Evolutionary conservation across 306 rosid genomes (phyloP), one percentile per base, ranked within the genome.

Genomic region (Urtica urens): DNA sequence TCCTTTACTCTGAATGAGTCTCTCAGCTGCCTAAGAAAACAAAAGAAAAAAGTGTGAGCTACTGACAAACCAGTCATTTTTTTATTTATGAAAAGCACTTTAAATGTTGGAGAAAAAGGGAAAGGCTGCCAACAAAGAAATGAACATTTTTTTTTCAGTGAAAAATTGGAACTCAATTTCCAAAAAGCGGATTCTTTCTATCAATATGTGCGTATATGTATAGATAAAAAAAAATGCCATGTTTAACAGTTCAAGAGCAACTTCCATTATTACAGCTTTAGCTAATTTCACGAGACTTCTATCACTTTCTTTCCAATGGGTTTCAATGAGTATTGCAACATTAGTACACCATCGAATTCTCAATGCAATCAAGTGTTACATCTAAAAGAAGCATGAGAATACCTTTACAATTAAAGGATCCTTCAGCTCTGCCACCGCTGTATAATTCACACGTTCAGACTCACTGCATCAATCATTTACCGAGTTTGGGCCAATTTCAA

Each of bases 21-120:
- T 84, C 78, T 75, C 73, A 38, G 97, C 95, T 59, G 97, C 97
- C 97, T 90, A 60, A 57, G 23, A 64, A 52, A 67, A 19, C 34
- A 46, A 39, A 49, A 50, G 60, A 13, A 37, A 33, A 57, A n/a
- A n/a, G n/a, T 19, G 45, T 50, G 55, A 14, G 18, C 30, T 43
- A 58, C 19, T 26, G 22, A 44, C 23, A 17, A n/a, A n/a, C n/a
- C n/a, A n/a, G n/a, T n/a, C n/a, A n/a, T n/a, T n/a, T n/a, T n/a
- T n/a, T n/a, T n/a, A n/a, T n/a, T n/a, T n/a, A n/a, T n/a, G n/a
- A n/a, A n/a, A n/a, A n/a, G n/a, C n/a, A n/a, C n/a, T n/a, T n/a
- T n/a, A n/a, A n/a, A n/a, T n/a, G n/a, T n/a, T n/a, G n/a, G n/a
- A n/a, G n/a, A n/a, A n/a, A n/a, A n/a, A n/a, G n/a, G n/a, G n/a